These are phyloP conservation scores for Pezizomycotina sp. DNA, from an alignment of 2,329 filamentous ascomycete species.

Conservation along the genomic window DNA sequence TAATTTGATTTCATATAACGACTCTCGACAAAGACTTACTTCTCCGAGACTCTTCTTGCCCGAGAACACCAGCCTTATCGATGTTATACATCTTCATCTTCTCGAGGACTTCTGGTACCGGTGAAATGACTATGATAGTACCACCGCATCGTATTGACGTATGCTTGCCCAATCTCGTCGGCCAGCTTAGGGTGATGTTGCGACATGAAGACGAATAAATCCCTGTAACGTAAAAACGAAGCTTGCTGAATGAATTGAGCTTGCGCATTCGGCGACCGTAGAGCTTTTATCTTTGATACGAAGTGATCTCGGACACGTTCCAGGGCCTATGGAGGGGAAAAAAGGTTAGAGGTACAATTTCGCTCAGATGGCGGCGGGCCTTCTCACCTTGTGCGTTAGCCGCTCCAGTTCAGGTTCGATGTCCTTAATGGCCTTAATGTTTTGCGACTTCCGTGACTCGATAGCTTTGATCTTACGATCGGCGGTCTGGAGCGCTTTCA, in stretches of 20 bases:
- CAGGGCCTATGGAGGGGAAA: constrained; percentile 43
- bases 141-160: constrained; percentile 98
- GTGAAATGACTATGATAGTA: constrained; percentile 80
- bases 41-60: constrained; percentile 55
- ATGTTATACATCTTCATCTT: constrained; percentile 70
- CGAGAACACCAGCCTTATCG: constrained; percentile 70
- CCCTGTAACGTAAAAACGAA: constrained; percentile 73
- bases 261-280: constrained; percentile 90
- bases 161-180: constrained; percentile 79
- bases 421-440: constrained; percentile 64
- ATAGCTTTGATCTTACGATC: constrained; percentile 61
- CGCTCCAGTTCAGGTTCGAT: constrained; percentile 71
- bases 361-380: background rate
- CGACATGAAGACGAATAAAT: constrained; percentile 70
- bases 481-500: constrained; percentile 65
- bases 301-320: constrained; percentile 89
- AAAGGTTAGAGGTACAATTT: constrained; percentile 18
- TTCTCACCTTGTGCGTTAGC: constrained; percentile 56
- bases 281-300: constrained; percentile 81
- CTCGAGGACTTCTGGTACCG: constrained; percentile 64
- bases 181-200: constrained; percentile 68
- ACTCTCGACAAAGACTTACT: constrained; percentile 37
- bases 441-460: constrained; percentile 45
- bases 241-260: constrained; percentile 94
- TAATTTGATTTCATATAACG: too few species aligned